These are phyloP conservation scores for Psilocybe sp. DNA, from an alignment of 768 basidiomycete genomes.

Conservation along the genomic window DNA sequence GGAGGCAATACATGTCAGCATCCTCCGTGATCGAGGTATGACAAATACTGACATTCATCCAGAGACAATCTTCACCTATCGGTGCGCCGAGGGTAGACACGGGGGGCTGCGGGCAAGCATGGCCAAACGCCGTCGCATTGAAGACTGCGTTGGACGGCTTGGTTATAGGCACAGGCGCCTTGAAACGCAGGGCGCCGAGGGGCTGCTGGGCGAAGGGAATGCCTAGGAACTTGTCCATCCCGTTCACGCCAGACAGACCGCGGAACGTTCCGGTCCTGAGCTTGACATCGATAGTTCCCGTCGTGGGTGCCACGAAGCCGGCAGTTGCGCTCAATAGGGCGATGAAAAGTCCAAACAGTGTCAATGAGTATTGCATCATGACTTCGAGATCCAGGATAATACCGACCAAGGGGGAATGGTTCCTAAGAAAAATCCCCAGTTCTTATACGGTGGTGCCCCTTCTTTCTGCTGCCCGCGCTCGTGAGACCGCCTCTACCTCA, in stretches of 20 bases:
- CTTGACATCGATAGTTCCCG: constrained; percentile 31
- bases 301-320: constrained; percentile 8
- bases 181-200: constrained; percentile 53
- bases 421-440: too few relatives aligned
- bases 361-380: background rate
- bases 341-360: constrained; percentile 4
- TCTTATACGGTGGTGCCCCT: too few relatives aligned
- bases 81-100: constrained; percentile 35
- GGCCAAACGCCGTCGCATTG: constrained; percentile 47
- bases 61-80: constrained; percentile 51
- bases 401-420: too few relatives aligned
- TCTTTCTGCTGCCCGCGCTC: too few relatives aligned
- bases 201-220: constrained; percentile 61
- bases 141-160: constrained; percentile 25
- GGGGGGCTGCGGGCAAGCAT: constrained; percentile 53
- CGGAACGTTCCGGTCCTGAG: constrained; percentile 45
- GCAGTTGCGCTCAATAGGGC: constrained; percentile 1
- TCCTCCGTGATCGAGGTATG: background rate
- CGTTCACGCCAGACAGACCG: constrained; percentile 39
- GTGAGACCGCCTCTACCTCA: too few relatives aligned
- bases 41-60: constrained; percentile 40
- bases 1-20: background rate
- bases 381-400: background rate
- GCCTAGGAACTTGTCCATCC: constrained; percentile 57
- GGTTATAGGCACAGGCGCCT: constrained; percentile 45